Evolutionary conservation across 805 yeast species (phyloP).

Genomic region (Cyberlindnera nakhonratchasimensis): DNA sequence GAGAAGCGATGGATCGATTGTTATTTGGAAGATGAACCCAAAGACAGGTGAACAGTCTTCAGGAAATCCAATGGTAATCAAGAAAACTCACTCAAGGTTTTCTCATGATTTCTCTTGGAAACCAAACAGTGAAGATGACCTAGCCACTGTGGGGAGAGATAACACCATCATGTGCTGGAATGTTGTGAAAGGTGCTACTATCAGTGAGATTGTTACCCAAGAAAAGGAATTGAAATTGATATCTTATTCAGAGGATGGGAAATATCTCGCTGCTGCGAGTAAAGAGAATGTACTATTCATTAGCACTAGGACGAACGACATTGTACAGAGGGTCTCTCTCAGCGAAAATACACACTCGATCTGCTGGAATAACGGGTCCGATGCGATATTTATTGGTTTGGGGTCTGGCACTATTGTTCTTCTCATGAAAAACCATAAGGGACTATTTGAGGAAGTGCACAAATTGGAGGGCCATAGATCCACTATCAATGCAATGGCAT

Average conservation of each 20-base stretch:
- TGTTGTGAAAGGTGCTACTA: conserved; percentile 31
- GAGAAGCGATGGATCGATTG: conserved; percentile 28
- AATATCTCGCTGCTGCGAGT: conserved; percentile 42
- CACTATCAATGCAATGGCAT: conserved; percentile 41
- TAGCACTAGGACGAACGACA: conserved; percentile 31
- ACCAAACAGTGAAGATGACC: conserved; percentile 41
- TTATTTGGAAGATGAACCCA: conserved; percentile 29
- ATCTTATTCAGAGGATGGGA: conserved; percentile 37
- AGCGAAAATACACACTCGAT: conserved; percentile 29
- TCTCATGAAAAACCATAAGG: conserved; percentile 14
- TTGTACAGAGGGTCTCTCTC: conserved; percentile 27
- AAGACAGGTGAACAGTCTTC: conserved; percentile 31
- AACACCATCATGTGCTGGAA: conserved; percentile 47
- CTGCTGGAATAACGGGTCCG: conserved; percentile 33
- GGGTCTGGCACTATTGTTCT: conserved; percentile 43
- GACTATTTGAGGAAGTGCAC: conserved; percentile 9
- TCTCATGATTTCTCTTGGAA: conserved; percentile 47
- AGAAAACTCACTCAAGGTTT: conserved; percentile 37
- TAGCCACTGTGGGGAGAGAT: conserved; percentile 51
- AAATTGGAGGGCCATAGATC: conserved; percentile 47
- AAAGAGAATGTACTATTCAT: conserved; percentile 36
- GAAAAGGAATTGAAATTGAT: conserved; percentile 28
- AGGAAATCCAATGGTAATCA: conserved; percentile 32
- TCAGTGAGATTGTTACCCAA: conserved; percentile 32
- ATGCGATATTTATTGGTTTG: conserved; percentile 43